Conservation (phyloP, 129 eudicot species). For the Lonicera japonica region DNA sequence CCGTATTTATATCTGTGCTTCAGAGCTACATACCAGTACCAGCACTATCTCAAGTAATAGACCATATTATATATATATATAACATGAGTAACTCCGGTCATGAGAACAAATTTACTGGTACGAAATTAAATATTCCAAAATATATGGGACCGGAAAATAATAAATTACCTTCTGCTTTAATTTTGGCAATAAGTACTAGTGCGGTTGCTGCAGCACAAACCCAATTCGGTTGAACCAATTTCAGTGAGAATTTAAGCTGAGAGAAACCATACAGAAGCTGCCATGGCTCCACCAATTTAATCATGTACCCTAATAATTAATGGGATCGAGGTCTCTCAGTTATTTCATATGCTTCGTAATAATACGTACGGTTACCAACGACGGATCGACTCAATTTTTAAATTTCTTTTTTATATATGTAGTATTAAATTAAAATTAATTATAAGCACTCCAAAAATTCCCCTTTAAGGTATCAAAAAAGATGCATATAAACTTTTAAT, state of each 20-base stretch:
- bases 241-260: neutral
- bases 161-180: too few species aligned
- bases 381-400: too few species aligned
- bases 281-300: slow-evolving; percentile 10
- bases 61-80: neutral
- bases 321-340: neutral
- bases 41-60: too few species aligned
- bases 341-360: neutral
- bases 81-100: neutral
- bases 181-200: neutral
- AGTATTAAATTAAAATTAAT: too few species aligned
- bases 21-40: too few species aligned
- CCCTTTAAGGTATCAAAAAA: too few species aligned
- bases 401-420: too few species aligned
- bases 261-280: neutral
- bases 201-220: neutral
- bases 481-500: too few species aligned
- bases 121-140: neutral
- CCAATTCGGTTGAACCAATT: neutral
- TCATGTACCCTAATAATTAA: neutral
- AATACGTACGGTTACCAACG: too few species aligned
- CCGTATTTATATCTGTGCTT: too few species aligned
- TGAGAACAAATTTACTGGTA: neutral
- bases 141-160: too few species aligned
- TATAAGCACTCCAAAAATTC: too few species aligned